phyloP scores from a whole-genome alignment of 2,329 filamentous ascomycete species.

The Aureobasidium sp. region DNA sequence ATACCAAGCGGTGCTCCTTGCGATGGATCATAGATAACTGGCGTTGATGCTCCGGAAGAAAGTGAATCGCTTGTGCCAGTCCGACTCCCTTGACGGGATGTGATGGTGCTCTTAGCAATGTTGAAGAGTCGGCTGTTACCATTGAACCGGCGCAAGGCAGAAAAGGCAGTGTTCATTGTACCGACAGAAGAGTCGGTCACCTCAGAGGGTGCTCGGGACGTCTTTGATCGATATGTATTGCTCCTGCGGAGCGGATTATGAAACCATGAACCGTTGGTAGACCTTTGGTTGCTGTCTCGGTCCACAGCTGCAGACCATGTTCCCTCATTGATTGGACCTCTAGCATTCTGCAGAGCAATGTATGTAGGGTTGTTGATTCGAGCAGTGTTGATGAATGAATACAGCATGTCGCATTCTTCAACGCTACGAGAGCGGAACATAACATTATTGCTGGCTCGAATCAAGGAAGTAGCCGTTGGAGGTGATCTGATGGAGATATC shows the following conservation, averaged over 20 bases:
- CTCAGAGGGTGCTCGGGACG: slow-evolving; percentile 47
- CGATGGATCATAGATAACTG: slow-evolving; percentile 25
- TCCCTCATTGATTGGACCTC: slow-evolving; percentile 47
- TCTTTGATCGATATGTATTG: slow-evolving; percentile 48
- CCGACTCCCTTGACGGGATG: slow-evolving; percentile 46
- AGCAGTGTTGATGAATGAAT: slow-evolving; percentile 77
- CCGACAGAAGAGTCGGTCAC: slow-evolving; percentile 69
- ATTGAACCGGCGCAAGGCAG: slow-evolving; percentile 67
- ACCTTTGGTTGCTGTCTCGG: slow-evolving; percentile 40
- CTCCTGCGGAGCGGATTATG: slow-evolving; percentile 48
- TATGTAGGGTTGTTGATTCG: slow-evolving; percentile 91
- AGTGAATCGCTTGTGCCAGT: slow-evolving; percentile 54
- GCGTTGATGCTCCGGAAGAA: slow-evolving; percentile 38
- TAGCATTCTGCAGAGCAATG: slow-evolving; percentile 66
- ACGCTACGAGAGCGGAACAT: slow-evolving; percentile 78
- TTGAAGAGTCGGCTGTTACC: slow-evolving; percentile 67
- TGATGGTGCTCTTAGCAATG: slow-evolving; percentile 70
- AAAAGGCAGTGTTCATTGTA: slow-evolving; percentile 72
- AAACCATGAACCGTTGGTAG: slow-evolving; percentile 41
- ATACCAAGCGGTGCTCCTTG: slow-evolving; percentile 52
- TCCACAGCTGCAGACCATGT: slow-evolving; percentile 47
- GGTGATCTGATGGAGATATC: slow-evolving; percentile 92
- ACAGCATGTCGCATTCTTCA: slow-evolving; percentile 73
- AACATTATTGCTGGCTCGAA: slow-evolving; percentile 67
- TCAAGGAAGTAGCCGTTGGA: slow-evolving; percentile 63